Evolutionary conservation across 1,284 basidiomycete species (phyloP).

Genomic region (Trichosporon sp.): DNA sequence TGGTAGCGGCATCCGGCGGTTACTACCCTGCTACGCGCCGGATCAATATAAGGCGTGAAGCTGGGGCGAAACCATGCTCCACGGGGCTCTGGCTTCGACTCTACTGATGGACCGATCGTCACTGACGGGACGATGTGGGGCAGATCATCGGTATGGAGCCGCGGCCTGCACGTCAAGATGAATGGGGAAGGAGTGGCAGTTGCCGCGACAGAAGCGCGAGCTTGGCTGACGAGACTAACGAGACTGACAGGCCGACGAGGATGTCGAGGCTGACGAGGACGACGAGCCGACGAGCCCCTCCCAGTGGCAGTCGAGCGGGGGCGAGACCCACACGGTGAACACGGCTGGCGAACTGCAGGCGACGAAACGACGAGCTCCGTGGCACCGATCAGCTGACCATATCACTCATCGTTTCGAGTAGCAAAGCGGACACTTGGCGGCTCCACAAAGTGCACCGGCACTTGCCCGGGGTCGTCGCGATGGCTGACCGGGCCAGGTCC

Average conservation of each 20-base stretch:
- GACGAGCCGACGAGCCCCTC: no score
- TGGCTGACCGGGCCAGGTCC: not conserved
- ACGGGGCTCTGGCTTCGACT: not conserved
- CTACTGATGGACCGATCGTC: not conserved
- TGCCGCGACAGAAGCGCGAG: no score
- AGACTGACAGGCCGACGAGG: no score
- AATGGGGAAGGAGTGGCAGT: no score
- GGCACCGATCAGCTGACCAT: not conserved
- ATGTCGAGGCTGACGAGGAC: no score
- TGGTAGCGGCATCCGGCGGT: not conserved
- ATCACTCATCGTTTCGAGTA: not conserved
- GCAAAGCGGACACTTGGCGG: not conserved
- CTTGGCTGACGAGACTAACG: no score
- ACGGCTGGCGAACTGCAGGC: no score
- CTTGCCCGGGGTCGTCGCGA: not conserved
- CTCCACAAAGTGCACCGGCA: not conserved
- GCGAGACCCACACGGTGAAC: no score
- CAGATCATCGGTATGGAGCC: not conserved
- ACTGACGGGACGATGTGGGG: not conserved
- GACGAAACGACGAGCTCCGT: no score
- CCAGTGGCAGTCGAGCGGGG: no score
- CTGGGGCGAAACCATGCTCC: not conserved
- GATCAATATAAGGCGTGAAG: not conserved
- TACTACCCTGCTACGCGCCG: not conserved
- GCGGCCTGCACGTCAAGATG: no score